Evolutionary conservation across 2,329 filamentous ascomycete genomes (phyloP), one percentile per base, ranked within the genome.

Genomic region (Aspergillus tamarii): DNA sequence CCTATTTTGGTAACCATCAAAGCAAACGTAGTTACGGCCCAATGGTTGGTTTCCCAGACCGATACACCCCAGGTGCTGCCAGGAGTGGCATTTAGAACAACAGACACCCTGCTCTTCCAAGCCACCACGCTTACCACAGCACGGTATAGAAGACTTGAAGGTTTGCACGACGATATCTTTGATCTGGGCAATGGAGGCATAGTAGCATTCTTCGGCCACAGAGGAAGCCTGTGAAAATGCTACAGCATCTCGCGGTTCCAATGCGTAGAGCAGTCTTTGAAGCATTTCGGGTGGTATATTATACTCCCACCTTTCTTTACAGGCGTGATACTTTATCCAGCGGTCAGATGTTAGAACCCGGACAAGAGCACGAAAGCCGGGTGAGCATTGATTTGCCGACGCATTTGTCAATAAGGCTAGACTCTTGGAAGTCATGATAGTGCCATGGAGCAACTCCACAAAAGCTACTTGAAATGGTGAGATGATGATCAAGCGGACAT

Each of bases 221-320:
- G 71, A 69, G 26, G 69, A 74, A 58, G 69, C 67, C 57, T 71
- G 64, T 16, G 66, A 57, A 60, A 76, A 65, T 60, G 70, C 46
- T 26, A 72, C 61, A 8, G 61, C 43, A 63, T 73, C 71, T 66
- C 63, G 41, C 26, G 69, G 60, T 12, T 65, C 61, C 53, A 67
- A 12, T 53, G 57, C 19, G 59, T 63, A 58, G 21, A 73, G 28
- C 14, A 72, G 63, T 43, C 52, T 61, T 1, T 63, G 53, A 30
- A 69, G 3, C 16, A 70, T 61, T 56, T 70, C 67, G 0, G 60
- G 46, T 8, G 68, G 65, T 8, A 72, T 3, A 26, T 28, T 28
- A 19, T 46, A 1, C 6, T 48, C 8, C 61, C 64, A 68, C 12
- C 41, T 63, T 57, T 74, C 72, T 46, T 61, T 68, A 45, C 64